Base-by-base conservation (phyloP, 1,284 basidiomycete genomes). In the Naganishia sp. region DNA sequence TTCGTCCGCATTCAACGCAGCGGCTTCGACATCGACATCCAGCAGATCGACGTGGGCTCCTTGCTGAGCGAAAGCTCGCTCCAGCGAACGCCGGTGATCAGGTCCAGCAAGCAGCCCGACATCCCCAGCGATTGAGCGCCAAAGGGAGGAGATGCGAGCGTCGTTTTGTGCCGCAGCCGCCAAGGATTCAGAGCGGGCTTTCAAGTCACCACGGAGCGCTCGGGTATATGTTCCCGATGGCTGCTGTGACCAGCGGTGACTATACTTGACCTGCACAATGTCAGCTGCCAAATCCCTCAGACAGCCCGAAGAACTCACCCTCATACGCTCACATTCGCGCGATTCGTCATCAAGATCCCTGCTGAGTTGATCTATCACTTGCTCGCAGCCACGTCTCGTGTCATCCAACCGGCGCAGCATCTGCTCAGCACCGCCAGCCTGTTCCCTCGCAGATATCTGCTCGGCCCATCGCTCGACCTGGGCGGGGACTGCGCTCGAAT, bases 161-260 rank as follows among this genome's bases (percentile, higher is more conserved):
- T 99, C 94, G 1, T 90, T 92, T 36, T 83, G 78, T 0, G 84
- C 84, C 0, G 95, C 96, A 1, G 90, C 87, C 21, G 88, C 86
- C 54, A 96, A 82, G 0, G 92, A 87, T 6, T 83, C 83, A 31
- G 86, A 80, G 74, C 95, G 91, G 15, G 87, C 85, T 74, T 91
- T 92, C 63, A 98, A 80, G 73, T 92, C 93, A 66, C 87, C 86
- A 13, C 94, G 84, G 68, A 90, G 78, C 1, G 84, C 80, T 75
- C 89, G 88, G 42, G 89, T 90, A 69, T 87, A 81, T 0, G 85
- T 83, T 0, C 88, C 87, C 0, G 89, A 88, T 0, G 95, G 95
- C n/a, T 86, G 85, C 78, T 98, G 95, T 9, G 88, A 89, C 88
- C 93, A 99, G 46, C 86, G 78, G 72, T 94, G 90, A 42, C 90